A percentile compares a stretch with the other conserved stretches of the same genome.
phyloP scores from a whole-genome alignment of 495 filamentous ascomycete genomes.

The Aspergillus avenaceus region DNA sequence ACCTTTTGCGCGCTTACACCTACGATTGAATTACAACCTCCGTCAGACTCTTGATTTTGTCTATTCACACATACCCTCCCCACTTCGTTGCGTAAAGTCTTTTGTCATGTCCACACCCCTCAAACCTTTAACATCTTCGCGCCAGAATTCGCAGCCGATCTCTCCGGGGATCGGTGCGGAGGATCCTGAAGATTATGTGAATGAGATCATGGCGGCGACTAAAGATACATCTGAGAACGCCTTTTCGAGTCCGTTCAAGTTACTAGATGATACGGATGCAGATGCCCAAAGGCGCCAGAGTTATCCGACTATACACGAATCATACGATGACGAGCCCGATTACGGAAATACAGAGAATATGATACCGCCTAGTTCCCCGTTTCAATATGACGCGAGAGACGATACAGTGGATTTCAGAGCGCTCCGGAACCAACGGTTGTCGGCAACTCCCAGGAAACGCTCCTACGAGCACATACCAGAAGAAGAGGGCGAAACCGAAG shows the following conservation, averaged over 20 bases:
- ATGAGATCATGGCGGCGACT: slow-evolving; percentile 8
- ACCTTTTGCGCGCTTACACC: too few species aligned
- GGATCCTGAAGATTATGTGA: slow-evolving; percentile 2
- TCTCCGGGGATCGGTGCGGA: slow-evolving; percentile 21
- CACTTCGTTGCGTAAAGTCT: background rate
- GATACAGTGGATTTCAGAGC: slow-evolving; percentile 30
- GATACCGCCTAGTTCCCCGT: slow-evolving; percentile 34
- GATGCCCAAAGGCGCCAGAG: slow-evolving; percentile 11
- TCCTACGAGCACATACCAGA: slow-evolving; percentile 38
- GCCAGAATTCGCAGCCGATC: slow-evolving; percentile 37
- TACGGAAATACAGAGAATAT: slow-evolving; percentile 20
- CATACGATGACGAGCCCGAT: slow-evolving; percentile 7
- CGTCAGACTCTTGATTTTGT: background rate
- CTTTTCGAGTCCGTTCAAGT: slow-evolving; percentile 33
- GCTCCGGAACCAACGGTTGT: slow-evolving; percentile 19
- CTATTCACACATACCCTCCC: background rate
- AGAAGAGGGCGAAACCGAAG: slow-evolving; percentile 18
- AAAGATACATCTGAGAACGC: slow-evolving; percentile 30
- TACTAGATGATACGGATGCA: slow-evolving; percentile 15
- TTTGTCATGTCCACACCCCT: slow-evolving; percentile 40
- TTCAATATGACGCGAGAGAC: slow-evolving; percentile 29
- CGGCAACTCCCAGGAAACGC: slow-evolving; percentile 33
- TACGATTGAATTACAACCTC: too few species aligned
- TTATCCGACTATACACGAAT: slow-evolving; percentile 11
- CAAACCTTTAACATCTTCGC: slow-evolving; percentile 41